Evolutionary conservation across 306 rosid genomes (phyloP), one percentile per base, ranked within the genome.

Genomic region (Acacia crassicarpa): DNA sequence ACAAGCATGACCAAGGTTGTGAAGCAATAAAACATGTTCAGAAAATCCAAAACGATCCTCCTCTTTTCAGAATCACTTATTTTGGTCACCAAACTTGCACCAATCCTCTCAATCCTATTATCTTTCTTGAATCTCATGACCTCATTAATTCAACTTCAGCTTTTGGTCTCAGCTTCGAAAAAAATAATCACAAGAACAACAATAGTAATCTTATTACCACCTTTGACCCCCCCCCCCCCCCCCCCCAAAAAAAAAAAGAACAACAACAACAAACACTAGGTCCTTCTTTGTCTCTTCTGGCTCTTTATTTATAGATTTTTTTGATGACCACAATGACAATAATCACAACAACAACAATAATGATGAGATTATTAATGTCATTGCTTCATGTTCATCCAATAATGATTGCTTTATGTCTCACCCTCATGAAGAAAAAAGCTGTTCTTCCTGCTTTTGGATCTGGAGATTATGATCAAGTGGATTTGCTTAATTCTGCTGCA

Each of bases 1-100:
- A 91, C 82, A 94, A 90, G 82, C 58, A 5, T 73, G 97, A 92
- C 1, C 96, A 94, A 30, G 62, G 71, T 12, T 94, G 98, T 76
- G 77, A 22, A 77, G 98, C 98, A 71, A 91, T 81, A 32, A 94
- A 92, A 76, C 97, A 92, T 4, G 92, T 94, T 6, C 97, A 94
- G 61, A 27, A 19, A 86, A 70, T 94, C n/a, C 78, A 86, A 72
- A 91, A 89, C 2, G 56, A 90, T 8, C 94, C 97, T 30, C 82
- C 85, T 2, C 56, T 81, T 20, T 83, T 20, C 81, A 83, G 75
- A 58, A 91, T 93, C n/a, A 91, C 91, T 14, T 92, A 91, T 58
- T 79, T 56, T 73, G 89, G 89, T 0, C 30, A 53, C 13, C 98
- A 94, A 87, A 88, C 89, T 0, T 94, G 98, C 83, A 72, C 67